Evolutionary conservation across 345 rosid species (phyloP), one percentile per base, ranked within the genome.

Genomic region (Citrus glauca): DNA sequence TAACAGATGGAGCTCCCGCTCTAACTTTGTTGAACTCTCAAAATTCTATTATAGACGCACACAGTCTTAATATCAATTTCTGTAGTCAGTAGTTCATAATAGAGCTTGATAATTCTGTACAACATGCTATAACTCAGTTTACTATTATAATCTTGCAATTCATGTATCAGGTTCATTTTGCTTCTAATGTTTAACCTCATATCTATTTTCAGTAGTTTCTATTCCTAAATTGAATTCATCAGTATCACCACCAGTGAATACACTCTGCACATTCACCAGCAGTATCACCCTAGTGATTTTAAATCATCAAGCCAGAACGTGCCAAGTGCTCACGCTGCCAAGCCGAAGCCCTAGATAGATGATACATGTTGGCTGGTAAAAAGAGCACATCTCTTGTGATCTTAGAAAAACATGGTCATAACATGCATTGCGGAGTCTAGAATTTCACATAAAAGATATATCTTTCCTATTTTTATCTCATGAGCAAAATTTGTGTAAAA

Each of bases 401-500:
- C 27, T 28, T 62, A 20, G 7, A 30, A 14, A 17, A 45, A 35
- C 28, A 61, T n/a, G 6, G 16, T 35, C 4, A 19, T 4, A 33
- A 66, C 38, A 71, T 48, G 69, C 70, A 77, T 38, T 69, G 79
- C 7, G 28, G 17, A 69, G 25, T 53, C 56, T 38, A 20, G 4
- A 35, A 55, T 66, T 50, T 32, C 6, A 24, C 13, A 25, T 14
- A n/a, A 63, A 9, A 5, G 6, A 22, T 8, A 33, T 72, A 35
- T 20, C 7, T 17, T 33, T 56, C 17, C 27, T 50, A 9, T 55
- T 61, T 71, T 61, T 38, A n/a, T 28, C 75, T 69, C 32, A 73
- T 60, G 14, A 45, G 42, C 76, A 86, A 85, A 82, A 55, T 76
- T 82, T 75, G 68, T 72, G 77, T 75, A 38, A 56, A 63, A 70